phyloP scores from a whole-genome alignment of 495 filamentous ascomycete species.

The Entonaema liquescens region DNA sequence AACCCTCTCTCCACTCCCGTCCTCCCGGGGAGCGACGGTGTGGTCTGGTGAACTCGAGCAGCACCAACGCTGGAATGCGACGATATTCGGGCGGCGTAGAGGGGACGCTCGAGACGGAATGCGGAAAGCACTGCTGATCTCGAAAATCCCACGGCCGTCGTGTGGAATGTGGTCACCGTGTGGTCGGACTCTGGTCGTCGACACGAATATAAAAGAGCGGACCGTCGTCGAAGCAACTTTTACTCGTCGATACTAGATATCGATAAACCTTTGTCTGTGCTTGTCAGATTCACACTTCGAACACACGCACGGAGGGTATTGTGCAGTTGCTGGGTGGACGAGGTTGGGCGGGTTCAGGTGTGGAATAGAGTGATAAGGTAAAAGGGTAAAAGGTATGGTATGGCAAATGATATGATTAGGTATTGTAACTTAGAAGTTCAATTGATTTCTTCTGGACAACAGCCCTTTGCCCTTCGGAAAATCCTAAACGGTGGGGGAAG shows the following conservation, averaged over 20 bases:
- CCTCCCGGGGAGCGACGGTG: constrained; percentile 53
- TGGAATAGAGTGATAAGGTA: constrained; percentile 14
- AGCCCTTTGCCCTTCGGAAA: constrained; percentile 38
- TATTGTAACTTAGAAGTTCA: constrained; percentile 43
- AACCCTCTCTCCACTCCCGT: constrained; percentile 49
- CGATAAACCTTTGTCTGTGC: constrained; percentile 11
- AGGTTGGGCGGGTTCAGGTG: constrained; percentile 18
- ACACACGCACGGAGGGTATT: constrained; percentile 17
- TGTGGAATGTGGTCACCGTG: constrained; percentile 32
- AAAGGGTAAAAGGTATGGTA: not conserved
- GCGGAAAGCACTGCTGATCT: constrained; percentile 38
- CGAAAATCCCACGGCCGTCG: constrained; percentile 38
- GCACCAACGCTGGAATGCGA: constrained; percentile 44
- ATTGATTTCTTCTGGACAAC: constrained; percentile 31
- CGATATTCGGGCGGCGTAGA: constrained; percentile 17
- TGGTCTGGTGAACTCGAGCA: constrained; percentile 38
- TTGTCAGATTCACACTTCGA: constrained; percentile 41
- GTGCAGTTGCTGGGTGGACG: constrained; percentile 11
- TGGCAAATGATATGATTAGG: constrained; percentile 10
- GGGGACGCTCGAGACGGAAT: constrained; percentile 40
- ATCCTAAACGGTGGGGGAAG: constrained; percentile 35
- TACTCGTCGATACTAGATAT: constrained; percentile 24
- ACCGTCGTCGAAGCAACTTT: constrained; percentile 5
- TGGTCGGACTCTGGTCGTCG: constrained; percentile 6
- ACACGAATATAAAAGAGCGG: constrained; percentile 23